Conservation (phyloP, 148 eudicot genomes). For the Nepenthes mirabilis region DNA sequence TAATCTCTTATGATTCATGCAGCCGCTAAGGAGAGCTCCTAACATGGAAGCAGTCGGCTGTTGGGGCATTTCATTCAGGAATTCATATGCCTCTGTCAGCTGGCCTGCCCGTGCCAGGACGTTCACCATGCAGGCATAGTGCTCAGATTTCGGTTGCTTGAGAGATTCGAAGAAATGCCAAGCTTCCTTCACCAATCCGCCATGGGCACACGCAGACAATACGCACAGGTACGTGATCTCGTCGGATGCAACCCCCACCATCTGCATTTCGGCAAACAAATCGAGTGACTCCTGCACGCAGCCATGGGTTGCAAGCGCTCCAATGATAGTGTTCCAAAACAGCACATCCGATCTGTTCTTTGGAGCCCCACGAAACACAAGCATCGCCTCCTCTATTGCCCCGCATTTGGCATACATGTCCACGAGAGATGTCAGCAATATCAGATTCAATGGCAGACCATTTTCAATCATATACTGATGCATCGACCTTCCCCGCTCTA, state of each 20-base stretch:
- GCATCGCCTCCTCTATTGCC: slow-evolving; percentile 55
- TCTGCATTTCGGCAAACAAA: slow-evolving; percentile 48
- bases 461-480: slow-evolving; percentile 45
- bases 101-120: slow-evolving; percentile 75
- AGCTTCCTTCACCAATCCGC: slow-evolving; percentile 70
- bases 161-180: slow-evolving; percentile 48
- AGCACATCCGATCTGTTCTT: slow-evolving; percentile 44
- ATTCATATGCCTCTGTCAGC: slow-evolving; percentile 48
- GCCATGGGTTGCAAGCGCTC: slow-evolving; percentile 86
- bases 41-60: slow-evolving; percentile 60
- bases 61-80: slow-evolving; percentile 44
- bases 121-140: slow-evolving; percentile 84
- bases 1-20: slow-evolving; percentile 53
- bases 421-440: slow-evolving; percentile 56
- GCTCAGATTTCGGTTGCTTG: slow-evolving; percentile 45
- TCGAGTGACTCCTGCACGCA: slow-evolving; percentile 37
- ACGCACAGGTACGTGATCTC: slow-evolving; percentile 77
- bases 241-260: slow-evolving; percentile 35
- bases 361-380: slow-evolving; percentile 42
- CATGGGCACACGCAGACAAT: slow-evolving; percentile 75
- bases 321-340: slow-evolving; percentile 79
- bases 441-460: slow-evolving; percentile 38
- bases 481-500: slow-evolving; percentile 61
- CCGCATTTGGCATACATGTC: slow-evolving; percentile 97
- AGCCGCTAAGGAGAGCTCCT: slow-evolving; percentile 73